Base-by-base conservation (phyloP, 2,329 filamentous ascomycete species). In the Xylaria multiplex region DNA sequence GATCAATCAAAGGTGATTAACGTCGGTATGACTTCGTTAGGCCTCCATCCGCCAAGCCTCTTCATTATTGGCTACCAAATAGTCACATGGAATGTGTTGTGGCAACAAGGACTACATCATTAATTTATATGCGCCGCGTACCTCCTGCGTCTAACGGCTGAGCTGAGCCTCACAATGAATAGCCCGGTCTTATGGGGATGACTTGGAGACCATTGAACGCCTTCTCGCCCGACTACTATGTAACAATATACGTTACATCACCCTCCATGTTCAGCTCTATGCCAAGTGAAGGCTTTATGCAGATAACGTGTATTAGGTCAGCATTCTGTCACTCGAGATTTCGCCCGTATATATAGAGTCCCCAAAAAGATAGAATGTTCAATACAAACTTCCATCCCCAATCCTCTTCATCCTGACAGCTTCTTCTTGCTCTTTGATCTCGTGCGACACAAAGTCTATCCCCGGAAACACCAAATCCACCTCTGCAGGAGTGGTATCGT, bases 151-250 rank as follows among this genome's bases (percentile, higher is more conserved):
- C 43, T 32, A 16, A 60, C 16, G 6, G 22, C 52, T 53, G 30
- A 65, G 22, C 52, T 53, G 30, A 65, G 63, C 63, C 63, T 60
- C 63, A 35, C 35, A 30, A 24, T 65, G 50, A 32, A 45, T 24
- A 14, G 11, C 13, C 13, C 13, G 11, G n/a, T 45, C 19, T 35
- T 22, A 42, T 8, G 16, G 19, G 7, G 32, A 16, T 46, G 43
- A 40, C 37, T 32, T 59, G 49, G 54, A 32, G 37, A 50, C 40
- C 27, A 6, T 24, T n/a, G 14, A 48, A 37, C 57, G 45, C 60
- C 56, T 43, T 32, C 32, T 27, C 61, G 65, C 65, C 65, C 65
- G 58, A 22, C 42, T 14, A 45, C 30, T 7, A 55, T 57, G 59
- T 37, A 37, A 6, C 7, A 30, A 14, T 24, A 37, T 42, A 52